Evolutionary conservation across 306 rosid species (phyloP), one percentile per base, ranked within the genome.

Genomic region (Cucurbita argyrosperma): DNA sequence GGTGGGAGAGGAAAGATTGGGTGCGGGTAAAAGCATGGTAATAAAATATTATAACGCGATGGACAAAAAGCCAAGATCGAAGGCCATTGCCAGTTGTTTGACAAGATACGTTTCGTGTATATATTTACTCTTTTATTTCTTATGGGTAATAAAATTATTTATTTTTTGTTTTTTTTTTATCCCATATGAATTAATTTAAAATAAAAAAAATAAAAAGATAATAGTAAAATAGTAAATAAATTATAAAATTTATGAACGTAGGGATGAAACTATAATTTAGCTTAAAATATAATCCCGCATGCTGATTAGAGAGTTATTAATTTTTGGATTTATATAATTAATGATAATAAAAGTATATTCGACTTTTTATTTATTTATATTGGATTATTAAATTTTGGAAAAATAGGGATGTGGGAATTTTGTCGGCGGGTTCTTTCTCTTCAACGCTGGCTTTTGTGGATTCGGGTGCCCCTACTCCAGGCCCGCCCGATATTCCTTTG

Each of bases 401-500:
- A 71, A 69, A 62, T 62, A 64, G 80, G 81, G 84, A 80, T 23
- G 21, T 23, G 72, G n/a, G 76, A 60, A 57, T 54, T 23, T 70
- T 82, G 87, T 83, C 86, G 82, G 80, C 76, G 35, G 54, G 69
- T 13, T 14, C 53, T 9, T 76, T 47, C 6, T 8, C 52, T 52
- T 47, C 63, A 30, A 16, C 30, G 71, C 67, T 60, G 76, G 23
- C 65, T 72, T 51, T 10, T 16, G 71, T 64, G 50, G 71, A 64
- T 64, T 64, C 37, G 71, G 52, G 52, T 52, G 71, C 73, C 56
- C 53, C 53, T n/a, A n/a, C 74, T 0, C 7, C 64, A 65, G 68
- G 80, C 84, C 55, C 79, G 70, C 60, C 77, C 74, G 71, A 67
- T 81, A 77, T 78, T 81, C 79, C 63, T 38, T 65, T 23, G 51